Conservation (phyloP, 257 asterid species). For the Nicotiana tomentosiformis region DNA sequence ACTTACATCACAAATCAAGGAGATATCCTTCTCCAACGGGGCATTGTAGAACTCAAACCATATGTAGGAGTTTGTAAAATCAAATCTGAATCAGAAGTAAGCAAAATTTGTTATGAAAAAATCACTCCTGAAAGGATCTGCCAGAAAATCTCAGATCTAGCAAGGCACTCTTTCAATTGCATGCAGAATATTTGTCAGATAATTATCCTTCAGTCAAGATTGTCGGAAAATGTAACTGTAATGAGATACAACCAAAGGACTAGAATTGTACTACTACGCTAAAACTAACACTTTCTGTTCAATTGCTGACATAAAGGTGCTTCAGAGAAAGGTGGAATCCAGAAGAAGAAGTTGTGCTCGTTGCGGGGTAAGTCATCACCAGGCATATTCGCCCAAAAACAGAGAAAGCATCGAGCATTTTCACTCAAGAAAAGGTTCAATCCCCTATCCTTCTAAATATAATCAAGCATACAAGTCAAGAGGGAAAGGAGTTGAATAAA, state of each 20-base stretch:
- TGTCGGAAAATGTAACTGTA: neutral
- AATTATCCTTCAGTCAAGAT: neutral
- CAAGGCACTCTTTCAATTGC: neutral
- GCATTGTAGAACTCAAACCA: slow-evolving; percentile 92
- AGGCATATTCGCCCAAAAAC: neutral
- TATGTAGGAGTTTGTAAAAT: slow-evolving; percentile 71
- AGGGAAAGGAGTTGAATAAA: neutral
- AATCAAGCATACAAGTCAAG: neutral
- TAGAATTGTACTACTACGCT: neutral
- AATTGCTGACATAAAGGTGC: neutral
- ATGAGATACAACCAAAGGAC: neutral
- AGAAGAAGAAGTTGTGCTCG: neutral
- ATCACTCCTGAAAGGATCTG: neutral
- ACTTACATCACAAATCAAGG: slow-evolving; percentile 82
- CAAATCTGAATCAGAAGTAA: slow-evolving; percentile 43
- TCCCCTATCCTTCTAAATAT: neutral
- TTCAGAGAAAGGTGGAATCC: neutral
- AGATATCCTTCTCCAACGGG: slow-evolving; percentile 69
- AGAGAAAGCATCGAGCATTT: neutral
- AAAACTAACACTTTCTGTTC: neutral
- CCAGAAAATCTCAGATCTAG: neutral
- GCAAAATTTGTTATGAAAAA: neutral
- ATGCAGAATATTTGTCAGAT: neutral
- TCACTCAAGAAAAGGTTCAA: neutral
- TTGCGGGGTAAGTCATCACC: neutral